Base-by-base conservation (phyloP, 129 eudicot species). In the Tagetes erecta region DNA sequence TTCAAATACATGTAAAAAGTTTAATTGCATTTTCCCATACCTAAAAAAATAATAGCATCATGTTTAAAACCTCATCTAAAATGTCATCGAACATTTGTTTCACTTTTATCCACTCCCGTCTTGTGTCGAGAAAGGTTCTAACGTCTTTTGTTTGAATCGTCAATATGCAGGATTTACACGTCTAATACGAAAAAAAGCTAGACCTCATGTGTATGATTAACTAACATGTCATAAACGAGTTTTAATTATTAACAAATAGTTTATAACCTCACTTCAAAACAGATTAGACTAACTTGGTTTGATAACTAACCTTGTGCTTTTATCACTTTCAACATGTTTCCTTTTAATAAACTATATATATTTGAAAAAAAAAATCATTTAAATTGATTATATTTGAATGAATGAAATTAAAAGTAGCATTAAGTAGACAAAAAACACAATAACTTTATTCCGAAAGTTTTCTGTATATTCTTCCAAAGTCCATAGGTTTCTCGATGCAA, bases 381-480 rank as follows among this genome's bases (percentile, higher is more conserved):
- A 58, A 2, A 31, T 31, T 33, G 2, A 34, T 9, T 59, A 58
- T 4, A 9, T 3, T 33, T 34, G 3, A 6, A 27, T 30, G n/a
- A 47, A 47, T 47, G 12, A 47, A 57, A 27, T 57, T 59, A 59
- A 59, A 59, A 34, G 14, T 3, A 34, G 66, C 41, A 59, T 59
- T 2, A 64, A 64, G 47, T 64, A 30, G 31, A 12, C 45, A 11
- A 33, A 35, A 9, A 60, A 60, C 6, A 1, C 10, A 36, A 37
- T 6, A 63, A 38, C 4, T 20, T 20, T 6, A 65, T 5, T 46
- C 70, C 51, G 41, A 65, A 65, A 65, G 33, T 6, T 49, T 70
- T 70, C 36, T 52, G 14, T 36, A 13, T 55, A 70, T 70, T 51
- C 74, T 36, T 12, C n/a, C n/a, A 46, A 46, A 33, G n/a, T 34